Evolutionary conservation across 192 early-diverging fungal species (phyloP).

Genomic region (Coemansia sp.): DNA sequence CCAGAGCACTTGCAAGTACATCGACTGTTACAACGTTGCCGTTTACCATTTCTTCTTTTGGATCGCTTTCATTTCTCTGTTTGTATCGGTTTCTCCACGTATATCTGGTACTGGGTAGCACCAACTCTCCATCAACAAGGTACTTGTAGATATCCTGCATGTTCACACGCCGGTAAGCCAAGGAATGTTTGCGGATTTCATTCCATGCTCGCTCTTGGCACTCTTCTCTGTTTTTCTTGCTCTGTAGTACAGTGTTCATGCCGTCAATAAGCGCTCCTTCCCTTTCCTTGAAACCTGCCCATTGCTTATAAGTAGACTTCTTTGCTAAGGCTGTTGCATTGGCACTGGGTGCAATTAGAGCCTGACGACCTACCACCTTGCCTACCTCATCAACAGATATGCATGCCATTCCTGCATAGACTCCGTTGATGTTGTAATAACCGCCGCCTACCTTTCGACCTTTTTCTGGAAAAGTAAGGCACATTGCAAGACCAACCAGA

Average conservation of each 20-base stretch:
- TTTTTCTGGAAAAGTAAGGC: background rate
- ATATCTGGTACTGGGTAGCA: background rate
- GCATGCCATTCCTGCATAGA: constrained; percentile 13
- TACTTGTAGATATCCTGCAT: constrained; percentile 18
- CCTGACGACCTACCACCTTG: constrained; percentile 18
- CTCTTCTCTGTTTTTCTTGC: constrained; percentile 1
- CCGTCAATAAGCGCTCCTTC: constrained; percentile 22
- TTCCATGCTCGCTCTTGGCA: constrained; percentile 21
- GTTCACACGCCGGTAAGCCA: constrained; percentile 28
- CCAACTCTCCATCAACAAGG: constrained; percentile 7
- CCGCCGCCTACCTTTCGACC: background rate
- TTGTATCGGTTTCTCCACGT: too few species aligned
- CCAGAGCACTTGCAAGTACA: background rate
- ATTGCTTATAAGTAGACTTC: background rate
- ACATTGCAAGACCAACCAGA: constrained; percentile 20
- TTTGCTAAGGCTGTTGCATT: background rate
- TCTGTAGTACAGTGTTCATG: constrained; percentile 16
- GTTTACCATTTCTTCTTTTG: background rate
- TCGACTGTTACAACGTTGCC: background rate
- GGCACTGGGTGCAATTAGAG: constrained; percentile 4
- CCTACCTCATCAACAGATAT: constrained; percentile 31
- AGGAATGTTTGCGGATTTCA: constrained; percentile 24
- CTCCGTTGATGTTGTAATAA: background rate
- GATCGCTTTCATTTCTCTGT: background rate
- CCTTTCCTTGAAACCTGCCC: background rate